Conservation (phyloP, 257 asterid genomes). For the Henckelia pumila region DNA sequence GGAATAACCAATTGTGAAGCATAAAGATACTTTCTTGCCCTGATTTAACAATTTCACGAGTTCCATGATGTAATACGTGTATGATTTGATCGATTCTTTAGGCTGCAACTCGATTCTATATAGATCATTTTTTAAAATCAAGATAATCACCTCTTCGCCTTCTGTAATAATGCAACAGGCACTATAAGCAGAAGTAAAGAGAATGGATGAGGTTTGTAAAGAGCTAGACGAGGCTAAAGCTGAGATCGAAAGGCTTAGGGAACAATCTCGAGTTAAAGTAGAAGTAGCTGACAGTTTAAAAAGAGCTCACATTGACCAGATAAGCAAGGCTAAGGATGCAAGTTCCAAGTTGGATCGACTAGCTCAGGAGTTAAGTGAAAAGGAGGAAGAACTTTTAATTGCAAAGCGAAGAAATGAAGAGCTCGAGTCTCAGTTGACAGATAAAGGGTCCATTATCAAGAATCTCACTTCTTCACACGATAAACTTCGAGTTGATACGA, state of each 20-base stretch:
- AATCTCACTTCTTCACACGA: conserved; percentile 51
- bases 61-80: background rate
- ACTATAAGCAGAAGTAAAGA: conserved; percentile 15
- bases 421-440: conserved; percentile 44
- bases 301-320: conserved; percentile 60
- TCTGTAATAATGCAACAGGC: conserved; percentile 18
- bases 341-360: conserved; percentile 55
- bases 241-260: conserved; percentile 59
- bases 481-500: conserved; percentile 55
- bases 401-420: conserved; percentile 41
- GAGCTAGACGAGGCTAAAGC: conserved; percentile 78
- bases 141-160: background rate
- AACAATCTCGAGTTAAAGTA: conserved; percentile 41
- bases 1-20: background rate
- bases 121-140: too few relatives aligned
- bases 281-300: conserved; percentile 61
- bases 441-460: conserved; percentile 58
- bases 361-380: conserved; percentile 42
- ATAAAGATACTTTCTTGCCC: too few relatives aligned
- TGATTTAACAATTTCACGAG: too few relatives aligned
- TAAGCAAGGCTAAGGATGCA: conserved; percentile 54
- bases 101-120: too few relatives aligned
- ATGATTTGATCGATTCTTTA: background rate
- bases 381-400: conserved; percentile 43
- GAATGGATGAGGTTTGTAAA: conserved; percentile 59